A percentile compares a stretch with the other conserved stretches of the same genome.
These are phyloP conservation scores for Penicillium angulare DNA, from an alignment of 495 filamentous ascomycete species.

Conservation along the genomic window DNA sequence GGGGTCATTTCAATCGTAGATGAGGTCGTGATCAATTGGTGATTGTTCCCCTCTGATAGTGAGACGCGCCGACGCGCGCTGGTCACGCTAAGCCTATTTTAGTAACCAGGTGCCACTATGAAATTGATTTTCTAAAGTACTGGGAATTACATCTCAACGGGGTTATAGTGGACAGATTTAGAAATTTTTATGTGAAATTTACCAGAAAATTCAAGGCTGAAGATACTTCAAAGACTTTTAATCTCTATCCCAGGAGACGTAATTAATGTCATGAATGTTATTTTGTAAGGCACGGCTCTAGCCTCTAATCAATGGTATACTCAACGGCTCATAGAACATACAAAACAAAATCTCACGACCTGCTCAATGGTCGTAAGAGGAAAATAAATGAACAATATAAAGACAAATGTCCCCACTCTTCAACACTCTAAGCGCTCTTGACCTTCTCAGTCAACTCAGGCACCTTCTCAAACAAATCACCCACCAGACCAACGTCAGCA, in stretches of 20 bases:
- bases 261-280: conserved; percentile 2
- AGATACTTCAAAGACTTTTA: too few species aligned
- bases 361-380: conserved; percentile 26
- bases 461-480: conserved; percentile 92
- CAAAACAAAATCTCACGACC: conserved; percentile 14
- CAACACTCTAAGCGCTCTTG: conserved; percentile 46
- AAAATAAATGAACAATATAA: conserved; percentile 22
- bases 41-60: conserved; percentile 17
- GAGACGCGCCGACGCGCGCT: conserved; percentile 35
- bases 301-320: conserved; percentile 32
- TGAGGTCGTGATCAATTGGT: conserved; percentile 1
- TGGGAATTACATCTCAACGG: too few species aligned
- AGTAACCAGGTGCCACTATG: conserved; percentile 1
- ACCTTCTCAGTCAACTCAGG: conserved; percentile 96
- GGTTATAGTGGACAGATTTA: too few species aligned
- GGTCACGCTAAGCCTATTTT: conserved; percentile 34
- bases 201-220: too few species aligned
- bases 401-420: conserved; percentile 26
- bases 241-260: too few species aligned
- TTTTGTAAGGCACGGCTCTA: conserved; percentile 13
- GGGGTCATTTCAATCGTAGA: conserved; percentile 8
- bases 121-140: too few species aligned
- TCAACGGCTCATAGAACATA: conserved; percentile 25
- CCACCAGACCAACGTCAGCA: conserved; percentile 91
- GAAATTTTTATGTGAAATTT: too few species aligned